Percentiles rank a stretch among this genome's conserved stretches.
Evolutionary conservation across 2,329 filamentous ascomycete genomes (phyloP).

Genomic region (Clarireedia monteithiana): DNA sequence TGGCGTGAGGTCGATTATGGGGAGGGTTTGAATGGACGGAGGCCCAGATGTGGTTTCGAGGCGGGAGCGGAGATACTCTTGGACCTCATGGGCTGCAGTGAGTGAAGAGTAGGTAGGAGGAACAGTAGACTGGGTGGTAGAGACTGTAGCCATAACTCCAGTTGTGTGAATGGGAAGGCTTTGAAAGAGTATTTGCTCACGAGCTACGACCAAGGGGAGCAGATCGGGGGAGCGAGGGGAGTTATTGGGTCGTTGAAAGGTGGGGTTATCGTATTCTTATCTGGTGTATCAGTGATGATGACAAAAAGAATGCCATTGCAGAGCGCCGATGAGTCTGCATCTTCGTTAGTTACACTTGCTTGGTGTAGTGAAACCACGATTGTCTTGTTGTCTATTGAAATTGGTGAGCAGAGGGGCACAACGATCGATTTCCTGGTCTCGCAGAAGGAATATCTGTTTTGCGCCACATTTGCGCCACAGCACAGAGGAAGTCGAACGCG

Average conservation of each 20-base stretch:
- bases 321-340: neutral
- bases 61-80: constrained; percentile 23
- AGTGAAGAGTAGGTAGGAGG: neutral
- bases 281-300: neutral
- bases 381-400: no score
- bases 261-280: neutral
- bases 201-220: neutral
- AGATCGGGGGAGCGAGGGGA: neutral
- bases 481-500: no score
- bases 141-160: neutral
- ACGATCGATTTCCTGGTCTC: no score
- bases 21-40: constrained; percentile 23
- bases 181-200: neutral
- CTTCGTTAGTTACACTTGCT: no score
- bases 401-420: no score
- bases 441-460: no score
- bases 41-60: constrained; percentile 14
- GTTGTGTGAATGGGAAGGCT: neutral
- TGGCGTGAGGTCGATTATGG: constrained; percentile 25
- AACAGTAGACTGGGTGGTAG: neutral
- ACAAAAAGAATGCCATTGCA: neutral
- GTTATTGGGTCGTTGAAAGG: neutral
- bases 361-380: no score
- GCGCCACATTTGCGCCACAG: no score
- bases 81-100: constrained; percentile 22